Evolutionary conservation across 2,329 filamentous ascomycete genomes (phyloP).

Genomic region (Colletotrichum falcatum): DNA sequence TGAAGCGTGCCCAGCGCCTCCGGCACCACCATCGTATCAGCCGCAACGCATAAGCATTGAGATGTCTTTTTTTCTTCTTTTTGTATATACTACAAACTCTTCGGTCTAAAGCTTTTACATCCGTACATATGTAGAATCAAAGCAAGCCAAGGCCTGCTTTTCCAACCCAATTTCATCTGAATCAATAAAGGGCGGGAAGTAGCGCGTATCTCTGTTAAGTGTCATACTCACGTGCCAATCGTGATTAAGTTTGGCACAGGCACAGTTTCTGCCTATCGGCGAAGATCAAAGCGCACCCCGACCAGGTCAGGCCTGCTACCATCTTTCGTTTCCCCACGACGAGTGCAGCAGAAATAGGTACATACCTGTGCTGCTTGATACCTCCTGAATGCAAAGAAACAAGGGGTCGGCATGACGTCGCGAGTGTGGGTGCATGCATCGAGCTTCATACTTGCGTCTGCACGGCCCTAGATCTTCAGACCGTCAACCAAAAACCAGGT

Average conservation of each 20-base stretch:
- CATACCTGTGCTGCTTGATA: background rate
- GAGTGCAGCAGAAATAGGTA: background rate
- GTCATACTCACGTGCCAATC: background rate
- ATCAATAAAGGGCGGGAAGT: too few species aligned
- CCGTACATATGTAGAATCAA: background rate
- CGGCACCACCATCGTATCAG: constrained; percentile 42
- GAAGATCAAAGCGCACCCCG: background rate
- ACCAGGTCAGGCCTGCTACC: background rate
- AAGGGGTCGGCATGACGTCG: background rate
- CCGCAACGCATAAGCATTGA: constrained; percentile 4
- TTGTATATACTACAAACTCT: background rate
- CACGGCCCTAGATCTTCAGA: background rate
- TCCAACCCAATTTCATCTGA: background rate
- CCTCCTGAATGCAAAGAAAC: background rate
- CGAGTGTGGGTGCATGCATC: too few species aligned
- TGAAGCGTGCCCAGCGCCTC: constrained; percentile 61
- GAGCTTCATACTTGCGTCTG: background rate
- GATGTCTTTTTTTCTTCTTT: background rate
- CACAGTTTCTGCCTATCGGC: background rate
- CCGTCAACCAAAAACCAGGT: background rate
- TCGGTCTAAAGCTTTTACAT: background rate
- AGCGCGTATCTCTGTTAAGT: background rate
- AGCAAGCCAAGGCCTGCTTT: background rate
- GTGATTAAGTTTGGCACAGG: background rate
- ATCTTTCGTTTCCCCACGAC: rapidly evolving